phyloP scores from a whole-genome alignment of 2,329 filamentous ascomycete genomes.

The Malbranchea zuffiana region DNA sequence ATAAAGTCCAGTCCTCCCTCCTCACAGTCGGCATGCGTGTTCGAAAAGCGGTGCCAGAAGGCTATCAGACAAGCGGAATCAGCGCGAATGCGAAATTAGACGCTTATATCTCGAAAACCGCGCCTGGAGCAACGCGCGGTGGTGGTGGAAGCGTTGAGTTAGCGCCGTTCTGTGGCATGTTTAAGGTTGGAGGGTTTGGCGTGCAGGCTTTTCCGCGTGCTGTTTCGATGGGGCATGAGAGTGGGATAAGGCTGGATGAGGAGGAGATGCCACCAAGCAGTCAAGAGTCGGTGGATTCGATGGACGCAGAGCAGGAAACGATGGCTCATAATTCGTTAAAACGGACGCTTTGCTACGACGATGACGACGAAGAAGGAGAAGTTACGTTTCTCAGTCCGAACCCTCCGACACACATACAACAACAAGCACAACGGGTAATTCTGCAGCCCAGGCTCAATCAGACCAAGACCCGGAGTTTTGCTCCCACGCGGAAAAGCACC shows the following conservation, averaged over 20 bases:
- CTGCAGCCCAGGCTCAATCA: conserved; percentile 25
- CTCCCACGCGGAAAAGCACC: conserved; percentile 14
- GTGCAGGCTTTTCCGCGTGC: conserved; percentile 41
- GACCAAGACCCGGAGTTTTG: conserved; percentile 15
- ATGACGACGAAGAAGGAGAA: conserved; percentile 29
- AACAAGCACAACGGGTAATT: conserved; percentile 19
- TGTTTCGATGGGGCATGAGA: conserved; percentile 16
- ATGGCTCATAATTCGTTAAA: conserved; percentile 35
- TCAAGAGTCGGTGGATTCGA: conserved; percentile 27
- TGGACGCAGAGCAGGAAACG: conserved; percentile 15
- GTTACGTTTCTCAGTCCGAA: conserved; percentile 11
- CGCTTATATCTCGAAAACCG: conserved; percentile 4
- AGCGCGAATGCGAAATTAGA: too few relatives aligned
- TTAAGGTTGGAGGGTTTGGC: conserved; percentile 60
- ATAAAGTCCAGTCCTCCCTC: conserved; percentile 66
- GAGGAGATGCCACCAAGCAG: conserved; percentile 32
- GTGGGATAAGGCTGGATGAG: conserved; percentile 26
- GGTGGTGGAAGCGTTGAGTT: conserved; percentile 45
- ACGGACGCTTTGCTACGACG: conserved; percentile 32
- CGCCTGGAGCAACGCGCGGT: conserved; percentile 6
- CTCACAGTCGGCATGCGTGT: conserved; percentile 88
- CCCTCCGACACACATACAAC: conserved; percentile 5
- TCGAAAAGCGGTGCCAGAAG: conserved; percentile 83
- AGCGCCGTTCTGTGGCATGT: conserved; percentile 68
- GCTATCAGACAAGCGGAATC: conserved; percentile 77